Conservation (phyloP, 345 rosid genomes). For the Brassica rapa region DNA sequence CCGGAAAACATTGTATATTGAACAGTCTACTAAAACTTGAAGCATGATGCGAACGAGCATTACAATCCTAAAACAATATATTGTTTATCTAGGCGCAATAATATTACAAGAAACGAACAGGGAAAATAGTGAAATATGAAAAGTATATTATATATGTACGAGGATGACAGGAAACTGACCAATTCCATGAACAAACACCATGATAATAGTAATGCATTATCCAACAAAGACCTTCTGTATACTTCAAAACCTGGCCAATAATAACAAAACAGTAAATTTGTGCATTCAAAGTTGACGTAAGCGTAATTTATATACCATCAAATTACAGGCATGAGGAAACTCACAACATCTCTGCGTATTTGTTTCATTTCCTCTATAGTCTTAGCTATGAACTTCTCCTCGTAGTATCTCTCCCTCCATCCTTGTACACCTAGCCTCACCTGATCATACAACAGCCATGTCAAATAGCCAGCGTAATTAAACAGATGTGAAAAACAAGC, state of each 20-base stretch:
- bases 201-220: conserved; percentile 94
- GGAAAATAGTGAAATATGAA: conserved; percentile 3
- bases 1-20: not conserved
- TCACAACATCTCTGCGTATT: conserved; percentile 84
- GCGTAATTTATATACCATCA: conserved; percentile 4
- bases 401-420: conserved; percentile 96
- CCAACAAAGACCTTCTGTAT: conserved; percentile 96
- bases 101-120: conserved; percentile 2
- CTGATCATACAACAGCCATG: conserved; percentile 43
- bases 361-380: conserved; percentile 69
- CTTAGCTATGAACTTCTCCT: conserved; percentile 70
- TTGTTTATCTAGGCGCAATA: not conserved
- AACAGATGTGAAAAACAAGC: conserved; percentile 5
- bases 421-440: conserved; percentile 79
- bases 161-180: conserved; percentile 58
- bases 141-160: not conserved
- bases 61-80: conserved; percentile 2
- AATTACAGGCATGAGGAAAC: conserved; percentile 35
- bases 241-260: conserved; percentile 64
- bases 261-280: conserved; percentile 10
- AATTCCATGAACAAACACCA: conserved; percentile 98
- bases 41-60: not conserved
- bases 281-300: conserved; percentile 7
- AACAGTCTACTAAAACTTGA: conserved; percentile 1
- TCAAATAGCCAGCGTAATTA: not conserved